A percentile compares a stretch with the other conserved stretches of the same genome.
Conservation (phyloP, 2,329 filamentous ascomycete genomes). For the Fusarium floridanum region DNA sequence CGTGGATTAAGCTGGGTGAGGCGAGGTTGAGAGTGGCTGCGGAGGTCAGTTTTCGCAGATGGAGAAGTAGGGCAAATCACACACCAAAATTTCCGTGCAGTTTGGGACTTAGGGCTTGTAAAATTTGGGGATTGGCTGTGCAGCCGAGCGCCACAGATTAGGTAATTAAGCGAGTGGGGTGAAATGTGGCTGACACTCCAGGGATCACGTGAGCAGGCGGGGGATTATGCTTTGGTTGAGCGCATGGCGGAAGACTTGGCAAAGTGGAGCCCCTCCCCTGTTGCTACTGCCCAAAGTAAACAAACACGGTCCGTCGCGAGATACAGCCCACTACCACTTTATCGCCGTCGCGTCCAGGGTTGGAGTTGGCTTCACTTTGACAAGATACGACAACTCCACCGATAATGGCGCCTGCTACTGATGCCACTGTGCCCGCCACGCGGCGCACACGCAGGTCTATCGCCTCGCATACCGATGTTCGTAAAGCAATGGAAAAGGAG, state of each 20-base stretch:
- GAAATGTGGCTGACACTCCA: neutral
- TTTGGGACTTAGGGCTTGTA: constrained; percentile 57
- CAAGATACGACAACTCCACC: constrained; percentile 32
- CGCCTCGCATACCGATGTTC: constrained; percentile 66
- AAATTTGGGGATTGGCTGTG: constrained; percentile 53
- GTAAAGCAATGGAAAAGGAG: constrained; percentile 76
- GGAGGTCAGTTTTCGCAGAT: constrained; percentile 53
- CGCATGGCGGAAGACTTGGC: constrained; percentile 3
- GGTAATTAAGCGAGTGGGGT: constrained; percentile 39
- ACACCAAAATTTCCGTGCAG: constrained; percentile 52
- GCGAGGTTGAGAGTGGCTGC: constrained; percentile 49
- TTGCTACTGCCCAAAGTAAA: constrained; percentile 53
- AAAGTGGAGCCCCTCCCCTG: constrained; percentile 42
- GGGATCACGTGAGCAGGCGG: constrained; percentile 38
- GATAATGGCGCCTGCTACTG: constrained; percentile 51
- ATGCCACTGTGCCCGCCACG: constrained; percentile 67
- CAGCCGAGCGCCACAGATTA: constrained; percentile 45
- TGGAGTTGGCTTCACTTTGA: constrained; percentile 32
- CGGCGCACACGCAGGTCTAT: constrained; percentile 79
- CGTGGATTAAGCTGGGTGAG: constrained; percentile 53
- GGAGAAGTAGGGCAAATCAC: constrained; percentile 54
- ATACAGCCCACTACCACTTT: constrained; percentile 43
- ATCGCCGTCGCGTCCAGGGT: constrained; percentile 36
- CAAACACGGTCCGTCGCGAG: constrained; percentile 53
- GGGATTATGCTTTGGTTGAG: neutral